Evolutionary conservation across 106 monocot species (phyloP).

Genomic region (Chionographis japonica): DNA sequence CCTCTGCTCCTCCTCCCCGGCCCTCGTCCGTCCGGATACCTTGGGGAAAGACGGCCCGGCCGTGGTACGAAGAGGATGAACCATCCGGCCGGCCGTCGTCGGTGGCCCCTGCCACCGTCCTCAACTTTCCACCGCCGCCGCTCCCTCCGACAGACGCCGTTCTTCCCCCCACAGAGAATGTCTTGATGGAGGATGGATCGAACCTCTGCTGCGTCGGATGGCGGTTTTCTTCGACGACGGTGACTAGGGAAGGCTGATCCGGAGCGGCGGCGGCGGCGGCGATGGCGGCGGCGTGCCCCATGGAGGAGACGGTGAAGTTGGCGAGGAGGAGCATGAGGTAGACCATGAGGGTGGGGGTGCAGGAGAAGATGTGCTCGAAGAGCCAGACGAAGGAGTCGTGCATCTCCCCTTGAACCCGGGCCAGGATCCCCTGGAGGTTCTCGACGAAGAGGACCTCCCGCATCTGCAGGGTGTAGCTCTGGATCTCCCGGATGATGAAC

Average conservation of each 20-base stretch:
- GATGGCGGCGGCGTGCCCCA: slow-evolving; percentile 28
- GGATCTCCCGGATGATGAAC: slow-evolving; percentile 72
- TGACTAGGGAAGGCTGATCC: background rate
- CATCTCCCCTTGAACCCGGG: slow-evolving; percentile 48
- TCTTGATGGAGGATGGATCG: slow-evolving; percentile 19
- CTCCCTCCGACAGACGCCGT: slow-evolving; percentile 34
- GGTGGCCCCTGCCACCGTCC: background rate
- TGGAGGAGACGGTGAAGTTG: slow-evolving; percentile 71
- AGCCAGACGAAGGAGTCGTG: slow-evolving; percentile 84
- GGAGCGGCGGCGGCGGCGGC: slow-evolving; percentile 12
- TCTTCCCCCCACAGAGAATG: slow-evolving; percentile 19
- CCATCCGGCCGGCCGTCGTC: no score
- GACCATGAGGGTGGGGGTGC: slow-evolving; percentile 66
- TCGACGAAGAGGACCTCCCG: slow-evolving; percentile 32
- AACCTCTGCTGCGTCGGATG: background rate
- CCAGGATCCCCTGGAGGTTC: slow-evolving; percentile 42
- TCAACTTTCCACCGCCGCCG: slow-evolving; percentile 18
- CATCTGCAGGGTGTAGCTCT: slow-evolving; percentile 50
- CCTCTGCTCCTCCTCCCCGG: no score
- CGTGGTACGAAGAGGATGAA: no score
- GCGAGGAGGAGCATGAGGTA: slow-evolving; percentile 77
- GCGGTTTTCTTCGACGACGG: background rate
- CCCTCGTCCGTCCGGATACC: no score
- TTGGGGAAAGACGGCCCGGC: no score
- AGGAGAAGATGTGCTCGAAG: slow-evolving; percentile 72